These are phyloP conservation scores for Sarocladium oryzae DNA, from an alignment of 2,329 filamentous ascomycete species.

Conservation along the genomic window DNA sequence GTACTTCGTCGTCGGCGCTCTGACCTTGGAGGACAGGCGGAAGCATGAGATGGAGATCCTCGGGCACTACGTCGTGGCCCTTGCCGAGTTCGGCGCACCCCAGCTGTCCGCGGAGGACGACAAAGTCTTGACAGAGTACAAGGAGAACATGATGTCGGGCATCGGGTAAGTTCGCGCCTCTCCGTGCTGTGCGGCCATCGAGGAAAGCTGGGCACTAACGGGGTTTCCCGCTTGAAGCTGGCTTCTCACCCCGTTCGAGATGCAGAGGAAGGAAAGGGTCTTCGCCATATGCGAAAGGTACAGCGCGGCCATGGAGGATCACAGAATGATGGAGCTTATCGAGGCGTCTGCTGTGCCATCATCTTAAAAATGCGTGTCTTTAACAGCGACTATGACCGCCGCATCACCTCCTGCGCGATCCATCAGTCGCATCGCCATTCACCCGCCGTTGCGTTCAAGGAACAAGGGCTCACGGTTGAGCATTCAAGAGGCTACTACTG, in stretches of 20 bases:
- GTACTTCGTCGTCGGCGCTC: slow-evolving; percentile 26
- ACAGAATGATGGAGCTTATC: slow-evolving; percentile 9
- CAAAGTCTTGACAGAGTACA: slow-evolving; percentile 21
- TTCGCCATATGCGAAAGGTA: slow-evolving; percentile 9
- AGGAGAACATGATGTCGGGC: slow-evolving; percentile 21
- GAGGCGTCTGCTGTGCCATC: background rate
- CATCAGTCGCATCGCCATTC: too few relatives aligned
- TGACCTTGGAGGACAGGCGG: slow-evolving; percentile 26
- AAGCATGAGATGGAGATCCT: slow-evolving; percentile 25
- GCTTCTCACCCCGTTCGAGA: slow-evolving; percentile 4
- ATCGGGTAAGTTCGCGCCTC: slow-evolving; percentile 18
- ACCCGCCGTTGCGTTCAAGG: too few relatives aligned
- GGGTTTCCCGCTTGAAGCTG: slow-evolving; percentile 19
- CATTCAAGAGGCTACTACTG: too few relatives aligned
- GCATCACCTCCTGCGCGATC: too few relatives aligned
- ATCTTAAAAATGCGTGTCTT: background rate
- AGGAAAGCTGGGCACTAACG: too few relatives aligned
- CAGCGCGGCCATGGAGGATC: slow-evolving; percentile 6
- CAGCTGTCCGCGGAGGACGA: slow-evolving; percentile 19
- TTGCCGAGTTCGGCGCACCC: slow-evolving; percentile 19
- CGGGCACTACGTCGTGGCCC: slow-evolving; percentile 24
- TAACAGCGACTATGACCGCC: background rate
- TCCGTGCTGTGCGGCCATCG: too few relatives aligned
- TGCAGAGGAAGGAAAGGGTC: slow-evolving; percentile 8
- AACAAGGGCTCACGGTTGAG: too few relatives aligned